Percentiles rank a stretch among this genome's conserved stretches.
phyloP scores from a whole-genome alignment of 768 basidiomycete genomes.

The Russula dissimulans region DNA sequence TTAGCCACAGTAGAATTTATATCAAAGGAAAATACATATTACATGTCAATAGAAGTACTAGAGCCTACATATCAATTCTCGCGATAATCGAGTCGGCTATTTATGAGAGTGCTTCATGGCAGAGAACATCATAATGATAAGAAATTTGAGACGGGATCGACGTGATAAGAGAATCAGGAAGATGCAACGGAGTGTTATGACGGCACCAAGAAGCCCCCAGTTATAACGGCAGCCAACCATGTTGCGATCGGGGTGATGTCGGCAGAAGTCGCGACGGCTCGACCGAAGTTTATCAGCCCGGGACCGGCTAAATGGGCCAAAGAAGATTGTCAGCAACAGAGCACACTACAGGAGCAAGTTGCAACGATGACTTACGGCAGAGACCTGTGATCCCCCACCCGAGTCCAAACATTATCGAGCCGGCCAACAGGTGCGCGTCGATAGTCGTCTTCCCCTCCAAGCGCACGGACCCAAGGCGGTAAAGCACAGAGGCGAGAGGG shows the following conservation, averaged over 20 bases:
- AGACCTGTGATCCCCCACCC: constrained; percentile 56
- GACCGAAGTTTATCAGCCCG: constrained; percentile 51
- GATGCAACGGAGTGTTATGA: not conserved
- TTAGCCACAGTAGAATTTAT: too few relatives aligned
- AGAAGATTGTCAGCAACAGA: not conserved
- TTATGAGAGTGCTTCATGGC: too few relatives aligned
- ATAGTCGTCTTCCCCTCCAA: constrained; percentile 34
- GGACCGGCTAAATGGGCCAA: constrained; percentile 42
- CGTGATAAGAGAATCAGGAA: not conserved
- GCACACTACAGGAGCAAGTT: not conserved
- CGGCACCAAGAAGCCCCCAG: constrained; percentile 22
- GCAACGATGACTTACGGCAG: constrained; percentile 40
- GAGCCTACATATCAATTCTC: too few relatives aligned
- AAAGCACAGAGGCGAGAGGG: constrained; percentile 38
- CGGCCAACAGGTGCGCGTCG: constrained; percentile 38
- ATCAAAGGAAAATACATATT: too few relatives aligned
- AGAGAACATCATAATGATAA: not conserved
- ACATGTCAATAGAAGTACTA: too few relatives aligned
- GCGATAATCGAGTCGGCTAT: too few relatives aligned
- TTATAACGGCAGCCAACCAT: constrained; percentile 34
- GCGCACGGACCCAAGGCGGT: constrained; percentile 33
- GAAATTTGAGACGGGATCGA: not conserved
- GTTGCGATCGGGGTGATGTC: constrained; percentile 27
- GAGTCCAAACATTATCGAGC: constrained; percentile 48
- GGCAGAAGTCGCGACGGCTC: constrained; percentile 32